phyloP scores from a whole-genome alignment of 345 rosid genomes.

The Limnanthes douglasii region DNA sequence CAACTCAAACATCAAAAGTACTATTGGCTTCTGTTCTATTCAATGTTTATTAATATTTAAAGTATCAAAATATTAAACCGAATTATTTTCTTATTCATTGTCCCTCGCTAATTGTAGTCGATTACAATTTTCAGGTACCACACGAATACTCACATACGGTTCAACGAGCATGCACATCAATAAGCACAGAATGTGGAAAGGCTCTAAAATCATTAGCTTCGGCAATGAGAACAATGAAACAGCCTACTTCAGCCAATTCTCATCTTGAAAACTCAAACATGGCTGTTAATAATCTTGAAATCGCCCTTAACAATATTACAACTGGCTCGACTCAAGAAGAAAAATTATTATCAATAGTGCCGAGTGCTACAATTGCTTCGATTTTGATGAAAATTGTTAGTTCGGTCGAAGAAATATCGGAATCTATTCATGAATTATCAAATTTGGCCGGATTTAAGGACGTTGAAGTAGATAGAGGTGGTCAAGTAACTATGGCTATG shows the following conservation, averaged over 20 bases:
- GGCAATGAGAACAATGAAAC: conserved; percentile 35
- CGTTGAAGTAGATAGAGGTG: too few relatives aligned
- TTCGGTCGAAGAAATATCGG: conserved; percentile 30
- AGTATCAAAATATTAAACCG: too few relatives aligned
- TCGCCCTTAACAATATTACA: conserved; percentile 26
- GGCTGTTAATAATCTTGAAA: conserved; percentile 23
- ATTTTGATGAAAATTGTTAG: conserved; percentile 31
- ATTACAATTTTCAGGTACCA: too few relatives aligned
- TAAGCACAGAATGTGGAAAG: conserved; percentile 35
- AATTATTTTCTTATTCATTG: not conserved
- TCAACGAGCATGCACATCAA: conserved; percentile 23
- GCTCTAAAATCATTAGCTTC: conserved; percentile 42
- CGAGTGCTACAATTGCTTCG: conserved; percentile 46
- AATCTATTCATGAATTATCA: conserved; percentile 38
- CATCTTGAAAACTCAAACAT: conserved; percentile 37
- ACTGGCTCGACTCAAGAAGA: conserved; percentile 11
- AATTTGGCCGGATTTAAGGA: conserved; percentile 35
- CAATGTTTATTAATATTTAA: not conserved
- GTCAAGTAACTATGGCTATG: too few relatives aligned
- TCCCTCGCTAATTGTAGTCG: too few relatives aligned
- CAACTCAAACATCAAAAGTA: conserved; percentile 29
- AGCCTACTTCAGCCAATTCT: conserved; percentile 18
- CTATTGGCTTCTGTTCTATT: not conserved
- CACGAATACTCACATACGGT: conserved; percentile 21
- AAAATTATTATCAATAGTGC: conserved; percentile 32